phyloP scores from a whole-genome alignment of 257 asterid species.

The Marsdenia floribunda region DNA sequence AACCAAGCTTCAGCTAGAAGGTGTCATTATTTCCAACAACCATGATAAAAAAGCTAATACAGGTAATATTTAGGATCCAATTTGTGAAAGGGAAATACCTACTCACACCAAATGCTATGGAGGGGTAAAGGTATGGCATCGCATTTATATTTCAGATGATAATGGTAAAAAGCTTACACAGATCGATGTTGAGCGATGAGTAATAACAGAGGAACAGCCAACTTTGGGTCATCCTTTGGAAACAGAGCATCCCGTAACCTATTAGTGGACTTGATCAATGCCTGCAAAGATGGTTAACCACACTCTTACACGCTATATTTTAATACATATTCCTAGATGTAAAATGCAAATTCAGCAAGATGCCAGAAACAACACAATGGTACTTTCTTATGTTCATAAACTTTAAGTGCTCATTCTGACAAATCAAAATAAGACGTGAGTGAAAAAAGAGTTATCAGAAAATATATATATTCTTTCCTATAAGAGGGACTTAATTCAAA shows the following conservation, averaged over 20 bases:
- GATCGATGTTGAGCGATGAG: constrained; percentile 97
- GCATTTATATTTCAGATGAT: not conserved
- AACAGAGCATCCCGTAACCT: constrained; percentile 90
- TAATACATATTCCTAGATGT: not conserved
- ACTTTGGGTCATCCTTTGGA: constrained; percentile 82
- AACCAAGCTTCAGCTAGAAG: not conserved
- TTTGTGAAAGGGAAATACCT: not conserved
- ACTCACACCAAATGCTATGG: not conserved
- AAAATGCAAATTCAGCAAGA: not conserved
- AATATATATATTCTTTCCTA: not conserved
- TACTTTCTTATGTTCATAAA: not conserved
- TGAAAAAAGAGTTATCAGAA: not conserved
- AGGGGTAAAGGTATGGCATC: not conserved
- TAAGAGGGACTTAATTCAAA: no score
- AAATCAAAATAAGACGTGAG: not conserved
- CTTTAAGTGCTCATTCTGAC: not conserved
- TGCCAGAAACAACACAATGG: not conserved
- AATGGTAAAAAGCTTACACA: constrained; percentile 43
- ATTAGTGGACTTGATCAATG: constrained; percentile 86
- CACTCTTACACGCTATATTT: constrained; percentile 9
- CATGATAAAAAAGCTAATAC: not conserved
- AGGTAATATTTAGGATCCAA: not conserved
- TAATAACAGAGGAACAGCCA: constrained; percentile 91
- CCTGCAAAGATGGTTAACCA: constrained; percentile 46
- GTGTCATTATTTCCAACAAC: not conserved